Percentiles rank a stretch among this genome's conserved stretches.
Conservation (phyloP, 805 yeast genomes). For the Debaryomyces tyrocola region DNA sequence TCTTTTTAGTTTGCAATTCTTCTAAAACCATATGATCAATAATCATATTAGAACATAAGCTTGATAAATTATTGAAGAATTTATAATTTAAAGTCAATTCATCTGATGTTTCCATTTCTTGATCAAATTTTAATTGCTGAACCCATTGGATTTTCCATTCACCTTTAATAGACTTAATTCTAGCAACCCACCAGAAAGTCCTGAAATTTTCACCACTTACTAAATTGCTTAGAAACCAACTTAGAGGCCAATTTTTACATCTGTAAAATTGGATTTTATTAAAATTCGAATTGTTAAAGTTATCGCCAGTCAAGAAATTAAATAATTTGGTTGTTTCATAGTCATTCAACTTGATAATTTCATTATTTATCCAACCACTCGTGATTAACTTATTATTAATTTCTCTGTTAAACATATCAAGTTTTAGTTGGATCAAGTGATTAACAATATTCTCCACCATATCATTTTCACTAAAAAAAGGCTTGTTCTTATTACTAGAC, state of each 20-base stretch:
- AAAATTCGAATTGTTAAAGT: conserved; percentile 11
- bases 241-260: conserved; percentile 54
- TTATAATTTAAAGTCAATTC: conserved; percentile 20
- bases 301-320: conserved; percentile 26
- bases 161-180: conserved; percentile 48
- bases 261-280: conserved; percentile 39
- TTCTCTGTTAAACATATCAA: conserved; percentile 50
- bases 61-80: conserved; percentile 41
- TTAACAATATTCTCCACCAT: conserved; percentile 31
- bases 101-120: conserved; percentile 1
- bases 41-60: conserved; percentile 46
- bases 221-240: conserved; percentile 52
- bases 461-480: conserved; percentile 28
- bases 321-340: conserved; percentile 47
- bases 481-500: conserved; percentile 14
- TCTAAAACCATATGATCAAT: conserved; percentile 54
- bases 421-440: conserved; percentile 45
- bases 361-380: conserved; percentile 68
- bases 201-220: conserved; percentile 35
- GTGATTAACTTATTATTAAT: conserved; percentile 58
- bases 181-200: conserved; percentile 53
- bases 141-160: conserved; percentile 59
- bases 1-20: conserved; percentile 43
- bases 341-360: conserved; percentile 48
- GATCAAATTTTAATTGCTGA: conserved; percentile 24